A percentile compares a stretch with the other conserved stretches of the same genome.
phyloP scores from a whole-genome alignment of 495 filamentous ascomycete genomes.

The Penicillium psychrofluorescens region DNA sequence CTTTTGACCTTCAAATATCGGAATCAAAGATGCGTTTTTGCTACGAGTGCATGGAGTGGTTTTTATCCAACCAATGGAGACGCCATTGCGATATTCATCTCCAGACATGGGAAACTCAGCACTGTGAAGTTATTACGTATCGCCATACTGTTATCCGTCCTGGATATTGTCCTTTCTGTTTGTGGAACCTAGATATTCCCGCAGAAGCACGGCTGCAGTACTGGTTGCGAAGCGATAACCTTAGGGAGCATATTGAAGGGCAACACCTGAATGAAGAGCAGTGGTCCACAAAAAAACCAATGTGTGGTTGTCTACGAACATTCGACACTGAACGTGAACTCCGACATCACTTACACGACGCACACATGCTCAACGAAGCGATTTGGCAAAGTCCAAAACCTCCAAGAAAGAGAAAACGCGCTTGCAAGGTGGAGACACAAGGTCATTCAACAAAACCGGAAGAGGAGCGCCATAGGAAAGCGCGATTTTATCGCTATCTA shows the following conservation, averaged over 20 bases:
- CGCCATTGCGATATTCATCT: constrained; percentile 8
- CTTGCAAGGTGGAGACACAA: constrained; percentile 6
- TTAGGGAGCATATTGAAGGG: constrained; percentile 14
- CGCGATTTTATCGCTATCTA: constrained; percentile 9
- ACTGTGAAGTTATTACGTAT: constrained; percentile 15
- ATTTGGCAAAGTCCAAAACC: constrained; percentile 10
- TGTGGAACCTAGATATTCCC: constrained; percentile 2
- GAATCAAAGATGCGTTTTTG: constrained; percentile 8
- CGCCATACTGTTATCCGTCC: constrained; percentile 10
- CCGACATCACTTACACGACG: constrained; percentile 11
- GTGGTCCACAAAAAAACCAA: background rate
- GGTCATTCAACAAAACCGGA: background rate
- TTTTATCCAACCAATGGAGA: constrained; percentile 5
- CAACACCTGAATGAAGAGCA: constrained; percentile 3
- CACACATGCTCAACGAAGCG: constrained; percentile 9
- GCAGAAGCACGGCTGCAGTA: constrained; percentile 8
- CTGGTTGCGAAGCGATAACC: constrained; percentile 10
- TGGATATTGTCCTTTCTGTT: constrained; percentile 5
- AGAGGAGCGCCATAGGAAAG: constrained; percentile 2
- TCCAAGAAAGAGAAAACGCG: constrained; percentile 9
- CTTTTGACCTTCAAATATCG: constrained; percentile 4
- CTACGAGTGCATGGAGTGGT: constrained; percentile 15
- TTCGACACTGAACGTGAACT: constrained; percentile 8
- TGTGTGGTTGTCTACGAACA: constrained; percentile 5
- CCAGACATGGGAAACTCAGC: constrained; percentile 7